These are phyloP conservation scores for Huntiella omanensis DNA, from an alignment of 2,329 filamentous ascomycete species.

Conservation along the genomic window DNA sequence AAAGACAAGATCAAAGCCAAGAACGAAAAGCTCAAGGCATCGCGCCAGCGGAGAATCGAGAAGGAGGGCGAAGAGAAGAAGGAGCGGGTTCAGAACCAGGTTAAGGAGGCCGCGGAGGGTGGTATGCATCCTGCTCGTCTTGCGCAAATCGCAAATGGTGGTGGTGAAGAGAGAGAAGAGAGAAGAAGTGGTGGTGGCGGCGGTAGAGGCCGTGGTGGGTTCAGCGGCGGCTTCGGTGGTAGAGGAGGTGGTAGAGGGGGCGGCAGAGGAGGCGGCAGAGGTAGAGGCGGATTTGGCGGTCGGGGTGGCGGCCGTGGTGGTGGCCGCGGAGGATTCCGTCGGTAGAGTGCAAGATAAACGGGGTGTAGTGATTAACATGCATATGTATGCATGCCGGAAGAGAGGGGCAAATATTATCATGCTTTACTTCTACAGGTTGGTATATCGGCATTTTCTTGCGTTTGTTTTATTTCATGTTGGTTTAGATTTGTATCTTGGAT, in stretches of 20 bases:
- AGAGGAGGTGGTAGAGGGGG: constrained; percentile 3
- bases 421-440: not conserved
- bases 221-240: constrained; percentile 5
- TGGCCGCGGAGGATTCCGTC: constrained; percentile 6
- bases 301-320: constrained; percentile 4
- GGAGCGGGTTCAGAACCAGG: constrained; percentile 20
- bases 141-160: constrained; percentile 15
- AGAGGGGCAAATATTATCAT: not conserved
- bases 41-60: constrained; percentile 30
- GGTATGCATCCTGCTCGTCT: constrained; percentile 34
- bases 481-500: not conserved
- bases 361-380: not conserved
- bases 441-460: not conserved
- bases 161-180: not conserved
- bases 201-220: constrained; percentile 1
- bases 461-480: not conserved
- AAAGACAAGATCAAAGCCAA: constrained; percentile 65
- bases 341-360: not conserved
- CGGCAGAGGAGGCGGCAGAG: constrained; percentile 2
- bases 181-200: constrained; percentile 4
- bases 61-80: constrained; percentile 26
- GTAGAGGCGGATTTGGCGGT: constrained; percentile 3
- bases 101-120: constrained; percentile 14
- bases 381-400: not conserved
- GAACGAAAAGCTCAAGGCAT: constrained; percentile 67